phyloP scores from a whole-genome alignment of 345 rosid genomes.

The Eucalyptus polybractea region DNA sequence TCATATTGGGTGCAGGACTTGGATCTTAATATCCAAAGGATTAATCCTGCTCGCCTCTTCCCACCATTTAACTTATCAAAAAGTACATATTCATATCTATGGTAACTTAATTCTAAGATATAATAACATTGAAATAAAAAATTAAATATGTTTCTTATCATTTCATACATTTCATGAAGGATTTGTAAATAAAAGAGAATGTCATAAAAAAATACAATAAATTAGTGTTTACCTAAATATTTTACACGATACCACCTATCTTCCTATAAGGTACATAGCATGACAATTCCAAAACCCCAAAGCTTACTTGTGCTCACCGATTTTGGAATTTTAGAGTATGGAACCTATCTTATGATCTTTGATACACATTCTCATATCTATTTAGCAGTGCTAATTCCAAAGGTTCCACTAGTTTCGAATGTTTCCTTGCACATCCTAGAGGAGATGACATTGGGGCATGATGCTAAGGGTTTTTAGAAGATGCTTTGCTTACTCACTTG shows the following conservation, averaged over 20 bases:
- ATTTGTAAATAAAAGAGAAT: not conserved
- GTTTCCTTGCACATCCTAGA: not conserved
- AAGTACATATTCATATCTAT: not conserved
- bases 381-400: not conserved
- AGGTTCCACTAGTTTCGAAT: not conserved
- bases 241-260: not conserved
- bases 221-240: not conserved
- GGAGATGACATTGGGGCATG: not conserved
- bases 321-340: not conserved
- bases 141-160: not conserved
- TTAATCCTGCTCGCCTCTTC: not conserved
- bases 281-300: not conserved
- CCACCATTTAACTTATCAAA: not conserved
- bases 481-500: not conserved
- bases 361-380: not conserved
- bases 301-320: not conserved
- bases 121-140: not conserved
- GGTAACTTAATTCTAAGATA: not conserved
- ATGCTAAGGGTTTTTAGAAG: not conserved
- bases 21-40: not conserved
- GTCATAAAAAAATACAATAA: not conserved
- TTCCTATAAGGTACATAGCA: not conserved
- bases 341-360: not conserved
- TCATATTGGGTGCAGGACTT: not conserved
- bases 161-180: not conserved